A percentile compares a stretch with the other conserved stretches of the same genome.
These are phyloP conservation scores for Rhodotorula taiwanensis DNA, from an alignment of 768 basidiomycete genomes.

Conservation along the genomic window DNA sequence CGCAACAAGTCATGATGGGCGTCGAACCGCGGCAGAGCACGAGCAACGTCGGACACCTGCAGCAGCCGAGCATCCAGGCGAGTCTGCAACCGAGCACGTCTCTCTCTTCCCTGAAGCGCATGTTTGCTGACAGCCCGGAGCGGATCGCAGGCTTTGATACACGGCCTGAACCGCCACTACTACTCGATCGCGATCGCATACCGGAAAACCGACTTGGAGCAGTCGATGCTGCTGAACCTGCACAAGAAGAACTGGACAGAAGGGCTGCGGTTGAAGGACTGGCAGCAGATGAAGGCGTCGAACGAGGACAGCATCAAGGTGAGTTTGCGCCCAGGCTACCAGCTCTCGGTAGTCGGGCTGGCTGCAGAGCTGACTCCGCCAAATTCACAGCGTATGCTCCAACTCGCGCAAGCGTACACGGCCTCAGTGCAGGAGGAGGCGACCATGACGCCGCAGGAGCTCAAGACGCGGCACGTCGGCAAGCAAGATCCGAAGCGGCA, in stretches of 20 bases:
- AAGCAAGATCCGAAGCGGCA: conserved; percentile 73
- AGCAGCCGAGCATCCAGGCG: conserved; percentile 96
- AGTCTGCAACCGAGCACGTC: conserved; percentile 1
- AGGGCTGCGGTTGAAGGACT: conserved; percentile 84
- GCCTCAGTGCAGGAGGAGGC: conserved; percentile 97
- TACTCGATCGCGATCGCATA: conserved; percentile 97
- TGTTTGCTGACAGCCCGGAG: too few species aligned
- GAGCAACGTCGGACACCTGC: conserved; percentile 95
- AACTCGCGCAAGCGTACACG: conserved; percentile 87
- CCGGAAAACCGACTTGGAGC: conserved; percentile 95
- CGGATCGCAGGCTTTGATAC: conserved; percentile 51
- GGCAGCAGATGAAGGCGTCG: conserved; percentile 71
- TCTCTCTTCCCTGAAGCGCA: background rate
- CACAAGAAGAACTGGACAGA: conserved; percentile 99
- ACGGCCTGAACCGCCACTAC: conserved; percentile 95
- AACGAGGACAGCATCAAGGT: conserved; percentile 97
- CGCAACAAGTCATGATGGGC: conserved; percentile 75
- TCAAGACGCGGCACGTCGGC: conserved; percentile 67
- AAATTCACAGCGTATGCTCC: conserved; percentile 70
- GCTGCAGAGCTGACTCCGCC: background rate
- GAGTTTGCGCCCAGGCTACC: conserved; percentile 41
- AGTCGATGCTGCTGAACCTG: conserved; percentile 96
- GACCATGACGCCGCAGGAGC: conserved; percentile 83
- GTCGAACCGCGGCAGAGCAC: conserved; percentile 95
- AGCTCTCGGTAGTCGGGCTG: background rate